These are phyloP conservation scores for Furcasterigmium furcatum DNA, from an alignment of 2,329 filamentous ascomycete genomes.

Conservation along the genomic window DNA sequence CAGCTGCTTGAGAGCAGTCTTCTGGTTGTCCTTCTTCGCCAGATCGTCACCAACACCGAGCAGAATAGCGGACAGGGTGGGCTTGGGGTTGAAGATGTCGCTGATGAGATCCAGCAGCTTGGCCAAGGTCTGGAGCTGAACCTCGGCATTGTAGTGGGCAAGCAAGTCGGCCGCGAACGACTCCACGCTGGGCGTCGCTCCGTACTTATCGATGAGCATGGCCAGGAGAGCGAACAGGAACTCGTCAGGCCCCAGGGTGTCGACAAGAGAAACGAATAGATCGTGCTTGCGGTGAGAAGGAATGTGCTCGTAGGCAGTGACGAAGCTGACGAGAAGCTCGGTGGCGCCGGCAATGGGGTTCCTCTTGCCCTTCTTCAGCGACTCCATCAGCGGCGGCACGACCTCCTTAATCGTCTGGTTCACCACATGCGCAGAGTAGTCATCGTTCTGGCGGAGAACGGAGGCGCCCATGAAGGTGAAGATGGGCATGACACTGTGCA, in stretches of 20 bases:
- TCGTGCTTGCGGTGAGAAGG: constrained; percentile 79
- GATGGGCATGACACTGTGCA: constrained; percentile 98
- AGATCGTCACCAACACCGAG: constrained; percentile 53
- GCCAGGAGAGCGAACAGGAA: constrained; percentile 85
- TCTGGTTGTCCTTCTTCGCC: constrained; percentile 42
- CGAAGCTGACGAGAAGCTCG: constrained; percentile 92
- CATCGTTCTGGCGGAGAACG: constrained; percentile 86
- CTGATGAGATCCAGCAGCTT: constrained; percentile 72
- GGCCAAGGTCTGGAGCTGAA: constrained; percentile 75
- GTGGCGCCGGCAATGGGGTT: constrained; percentile 77
- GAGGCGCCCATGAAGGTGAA: constrained; percentile 98
- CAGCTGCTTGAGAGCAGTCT: constrained; percentile 51
- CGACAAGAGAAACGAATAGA: constrained; percentile 80
- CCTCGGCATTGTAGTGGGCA: constrained; percentile 66
- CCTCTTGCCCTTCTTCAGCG: constrained; percentile 76
- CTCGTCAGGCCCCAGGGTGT: constrained; percentile 80
- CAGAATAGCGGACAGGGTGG: constrained; percentile 68
- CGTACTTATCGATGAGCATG: constrained; percentile 88
- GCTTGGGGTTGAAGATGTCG: constrained; percentile 74
- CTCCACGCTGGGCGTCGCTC: constrained; percentile 68
- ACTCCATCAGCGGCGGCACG: constrained; percentile 85
- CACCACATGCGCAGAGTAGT: constrained; percentile 95
- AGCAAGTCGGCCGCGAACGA: constrained; percentile 75
- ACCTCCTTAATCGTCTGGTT: constrained; percentile 93
- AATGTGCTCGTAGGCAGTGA: constrained; percentile 93